Conservation (phyloP, 257 asterid genomes). For the Coffea canephora region DNA sequence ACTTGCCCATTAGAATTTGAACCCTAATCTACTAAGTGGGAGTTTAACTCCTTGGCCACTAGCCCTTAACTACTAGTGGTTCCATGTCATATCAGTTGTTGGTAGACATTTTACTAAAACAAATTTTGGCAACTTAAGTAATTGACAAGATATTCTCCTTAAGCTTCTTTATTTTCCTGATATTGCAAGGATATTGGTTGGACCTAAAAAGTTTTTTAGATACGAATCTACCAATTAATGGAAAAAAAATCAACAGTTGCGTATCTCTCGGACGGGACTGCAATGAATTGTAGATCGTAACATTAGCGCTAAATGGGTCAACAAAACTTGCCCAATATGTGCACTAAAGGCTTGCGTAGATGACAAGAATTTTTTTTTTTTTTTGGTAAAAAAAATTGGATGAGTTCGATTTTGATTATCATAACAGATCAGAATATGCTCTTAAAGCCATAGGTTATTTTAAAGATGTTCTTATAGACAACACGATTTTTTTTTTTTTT, state of each 20-base stretch:
- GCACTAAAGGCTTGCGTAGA: not conserved
- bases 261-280: not conserved
- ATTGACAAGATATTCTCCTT: not conserved
- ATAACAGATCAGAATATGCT: no score
- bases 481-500: not conserved
- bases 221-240: not conserved
- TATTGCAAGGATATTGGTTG: not conserved
- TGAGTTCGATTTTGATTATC: no score
- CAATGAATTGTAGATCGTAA: not conserved
- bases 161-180: not conserved
- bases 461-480: not conserved
- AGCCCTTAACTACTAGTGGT: no score
- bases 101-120: not conserved
- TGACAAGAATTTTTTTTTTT: not conserved
- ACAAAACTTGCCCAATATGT: not conserved
- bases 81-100: not conserved
- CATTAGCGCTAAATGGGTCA: not conserved
- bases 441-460: no score
- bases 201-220: not conserved
- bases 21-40: no score
- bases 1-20: no score
- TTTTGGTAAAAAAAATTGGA: no score
- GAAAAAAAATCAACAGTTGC: not conserved
- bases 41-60: no score
- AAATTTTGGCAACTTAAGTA: not conserved